Base-by-base conservation (phyloP, 305 asterid species). In the Nicotiana rustica region DNA sequence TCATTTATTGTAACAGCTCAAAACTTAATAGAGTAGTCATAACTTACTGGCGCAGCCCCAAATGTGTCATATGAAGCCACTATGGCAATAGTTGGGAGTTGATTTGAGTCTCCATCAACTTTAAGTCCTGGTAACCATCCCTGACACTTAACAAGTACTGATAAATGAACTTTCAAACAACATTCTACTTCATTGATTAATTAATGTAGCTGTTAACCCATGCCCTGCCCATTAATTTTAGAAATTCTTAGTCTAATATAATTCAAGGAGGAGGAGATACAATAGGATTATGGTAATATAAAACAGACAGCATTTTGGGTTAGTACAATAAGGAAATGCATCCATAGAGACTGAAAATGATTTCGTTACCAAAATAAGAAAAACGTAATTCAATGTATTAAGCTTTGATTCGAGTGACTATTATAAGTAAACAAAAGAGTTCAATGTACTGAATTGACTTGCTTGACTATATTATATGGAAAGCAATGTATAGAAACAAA, bases 51-150 rank as follows among this genome's bases (percentile, higher is more conserved):
- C 3, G 88, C 86, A 69, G 91, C 92, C 75, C 92, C 92, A 82
- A 90, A 90, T 9, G 93, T 90, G 87, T 90, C 93, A 79, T 90
- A 90, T 76, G 93, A 90, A 67, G 93, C 93, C 81, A 90, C 98
- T 69, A 94, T 82, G 84, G 98, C 98, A 85, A 94, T 91, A 62
- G 98, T 94, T 75, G 97, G 97, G 84, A 93, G 97, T 85, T 89
- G 94, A 87, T 84, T 92, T 10, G 41, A 49, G 79, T 93, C 97
- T 14, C 92, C 96, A 79, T 94, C 97, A 81, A 89, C 88, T 89
- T 86, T 90, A 85, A 89, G 73, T 79, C 93, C 93, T 66, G 88
- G 90, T 66, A 89, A 84, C 91, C 89, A 89, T 81, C 91, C 91
- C 91, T 87, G 86, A 56, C 60, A 8, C 25, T 73, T 15, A 49